Conservation (phyloP, 164 flowering plant species). For the Houttuynia cordata region DNA sequence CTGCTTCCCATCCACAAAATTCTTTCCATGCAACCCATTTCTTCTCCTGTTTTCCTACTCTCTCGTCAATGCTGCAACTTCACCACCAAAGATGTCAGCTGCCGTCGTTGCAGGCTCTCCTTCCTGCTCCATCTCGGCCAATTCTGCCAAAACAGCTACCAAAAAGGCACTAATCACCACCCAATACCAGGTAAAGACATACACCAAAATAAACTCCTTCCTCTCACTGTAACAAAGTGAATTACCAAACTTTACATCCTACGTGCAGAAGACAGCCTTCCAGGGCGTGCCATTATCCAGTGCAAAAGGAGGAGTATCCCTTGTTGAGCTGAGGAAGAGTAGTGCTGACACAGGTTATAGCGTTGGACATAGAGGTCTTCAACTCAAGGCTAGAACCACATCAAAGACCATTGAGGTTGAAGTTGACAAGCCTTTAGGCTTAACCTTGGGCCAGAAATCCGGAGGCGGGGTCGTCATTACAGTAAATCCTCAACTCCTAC, state of each 20-base stretch:
- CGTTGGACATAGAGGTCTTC: conserved; percentile 15
- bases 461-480: conserved; percentile 92
- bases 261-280: conserved; percentile 47
- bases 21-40: background rate
- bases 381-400: conserved; percentile 61
- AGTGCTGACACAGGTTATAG: conserved; percentile 8
- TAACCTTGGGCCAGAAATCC: conserved; percentile 76
- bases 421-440: conserved; percentile 92
- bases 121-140: conserved; percentile 29
- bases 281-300: conserved; percentile 58
- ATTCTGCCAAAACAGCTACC: conserved; percentile 12
- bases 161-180: conserved; percentile 10
- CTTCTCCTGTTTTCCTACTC: background rate
- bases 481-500: conserved; percentile 29
- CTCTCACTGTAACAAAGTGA: background rate
- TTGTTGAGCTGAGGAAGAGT: conserved; percentile 12
- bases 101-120: conserved; percentile 32
- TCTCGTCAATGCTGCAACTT: background rate
- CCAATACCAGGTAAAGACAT: conserved; percentile 24
- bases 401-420: conserved; percentile 89
- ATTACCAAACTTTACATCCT: background rate
- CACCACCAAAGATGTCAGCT: conserved; percentile 25
- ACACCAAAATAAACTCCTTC: background rate
- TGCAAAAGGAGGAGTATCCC: conserved; percentile 41
- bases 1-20: conserved; percentile 1